Conservation (phyloP, 192 early-diverging fungal genomes). For the Podila verticillata region DNA sequence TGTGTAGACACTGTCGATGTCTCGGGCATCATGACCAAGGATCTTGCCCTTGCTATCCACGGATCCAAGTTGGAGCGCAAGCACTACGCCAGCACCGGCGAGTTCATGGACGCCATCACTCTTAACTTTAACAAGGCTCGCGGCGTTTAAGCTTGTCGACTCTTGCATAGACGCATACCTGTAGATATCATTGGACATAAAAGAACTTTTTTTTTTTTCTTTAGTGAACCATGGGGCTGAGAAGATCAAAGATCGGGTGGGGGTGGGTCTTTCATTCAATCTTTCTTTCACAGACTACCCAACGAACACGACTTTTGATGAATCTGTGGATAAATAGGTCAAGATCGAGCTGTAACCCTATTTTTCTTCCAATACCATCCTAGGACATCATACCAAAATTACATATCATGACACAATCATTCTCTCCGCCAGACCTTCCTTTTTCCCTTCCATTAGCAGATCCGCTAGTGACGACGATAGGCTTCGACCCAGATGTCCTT, state of each 20-base stretch:
- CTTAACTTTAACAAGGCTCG: conserved; percentile 48
- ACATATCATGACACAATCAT: not conserved
- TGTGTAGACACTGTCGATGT: conserved; percentile 89
- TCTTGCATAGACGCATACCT: not conserved
- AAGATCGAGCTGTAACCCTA: not conserved
- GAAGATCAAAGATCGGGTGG: too few species aligned
- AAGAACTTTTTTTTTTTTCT: too few species aligned
- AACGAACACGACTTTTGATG: too few species aligned
- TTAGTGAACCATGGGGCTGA: not conserved
- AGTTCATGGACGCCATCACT: conserved; percentile 91
- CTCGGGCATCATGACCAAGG: conserved; percentile 92
- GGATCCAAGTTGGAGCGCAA: conserved; percentile 76
- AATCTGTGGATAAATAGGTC: not conserved
- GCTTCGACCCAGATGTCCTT: not conserved
- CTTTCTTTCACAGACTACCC: too few species aligned
- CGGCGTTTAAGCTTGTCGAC: conserved; percentile 18
- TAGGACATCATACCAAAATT: not conserved
- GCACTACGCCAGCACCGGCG: conserved; percentile 89
- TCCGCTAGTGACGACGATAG: not conserved
- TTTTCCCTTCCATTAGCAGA: not conserved
- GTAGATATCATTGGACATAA: too few species aligned
- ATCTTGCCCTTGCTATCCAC: conserved; percentile 93
- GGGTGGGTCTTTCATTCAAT: too few species aligned
- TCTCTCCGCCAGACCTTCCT: not conserved
- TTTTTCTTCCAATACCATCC: too few species aligned